Evolutionary conservation across 2,329 filamentous ascomycete species (phyloP).

Genomic region (Aschersonia sp.): DNA sequence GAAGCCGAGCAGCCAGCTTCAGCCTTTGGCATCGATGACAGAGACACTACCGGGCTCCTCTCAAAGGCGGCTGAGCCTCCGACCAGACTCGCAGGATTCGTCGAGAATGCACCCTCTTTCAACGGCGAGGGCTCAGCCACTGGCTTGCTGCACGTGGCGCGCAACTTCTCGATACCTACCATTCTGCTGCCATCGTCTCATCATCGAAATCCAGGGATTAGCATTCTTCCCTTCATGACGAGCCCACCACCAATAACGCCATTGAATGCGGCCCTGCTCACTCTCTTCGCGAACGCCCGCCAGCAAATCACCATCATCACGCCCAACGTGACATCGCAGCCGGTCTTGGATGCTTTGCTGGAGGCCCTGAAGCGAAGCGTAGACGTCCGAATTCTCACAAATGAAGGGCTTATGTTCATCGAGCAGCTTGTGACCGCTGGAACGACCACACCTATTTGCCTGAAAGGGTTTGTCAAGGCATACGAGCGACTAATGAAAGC

Average conservation of each 20-base stretch:
- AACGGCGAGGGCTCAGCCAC: constrained; percentile 12
- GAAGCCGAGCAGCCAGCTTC: constrained; percentile 6
- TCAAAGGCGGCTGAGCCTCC: not conserved
- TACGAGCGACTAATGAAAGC: constrained; percentile 24
- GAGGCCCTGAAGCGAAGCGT: constrained; percentile 51
- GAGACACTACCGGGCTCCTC: not conserved
- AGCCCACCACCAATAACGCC: constrained; percentile 46
- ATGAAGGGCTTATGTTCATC: constrained; percentile 55
- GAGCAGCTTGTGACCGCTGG: constrained; percentile 73
- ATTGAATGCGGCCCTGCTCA: constrained; percentile 50
- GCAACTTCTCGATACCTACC: constrained; percentile 26
- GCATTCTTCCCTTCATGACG: constrained; percentile 39
- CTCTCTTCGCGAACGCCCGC: constrained; percentile 42
- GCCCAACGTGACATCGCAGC: constrained; percentile 59
- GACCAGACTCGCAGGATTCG: constrained; percentile 2
- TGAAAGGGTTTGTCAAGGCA: constrained; percentile 41
- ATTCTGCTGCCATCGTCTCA: constrained; percentile 63
- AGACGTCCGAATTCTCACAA: constrained; percentile 53
- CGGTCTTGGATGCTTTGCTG: constrained; percentile 47
- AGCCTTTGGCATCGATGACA: not conserved
- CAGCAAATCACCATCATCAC: constrained; percentile 55
- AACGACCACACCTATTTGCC: constrained; percentile 53
- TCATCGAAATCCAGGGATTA: constrained; percentile 52
- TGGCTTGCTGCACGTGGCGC: constrained; percentile 13
- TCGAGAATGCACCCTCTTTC: constrained; percentile 4